Conservation (phyloP, 2,329 filamentous ascomycete genomes). For the Aureobasidium sp. region DNA sequence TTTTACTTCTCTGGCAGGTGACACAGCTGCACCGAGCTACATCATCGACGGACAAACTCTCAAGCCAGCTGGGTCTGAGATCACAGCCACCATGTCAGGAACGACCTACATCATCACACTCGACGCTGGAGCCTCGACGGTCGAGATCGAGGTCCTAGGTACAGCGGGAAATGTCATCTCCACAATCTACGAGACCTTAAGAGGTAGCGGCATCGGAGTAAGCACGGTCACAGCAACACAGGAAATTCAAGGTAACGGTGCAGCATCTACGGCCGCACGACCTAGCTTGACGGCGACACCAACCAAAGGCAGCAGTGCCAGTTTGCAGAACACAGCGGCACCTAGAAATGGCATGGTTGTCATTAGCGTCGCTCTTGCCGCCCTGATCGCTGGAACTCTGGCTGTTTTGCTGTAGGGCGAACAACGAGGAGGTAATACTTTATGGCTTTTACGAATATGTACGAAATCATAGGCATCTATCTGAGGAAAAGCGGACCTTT, state of each 20-base stretch:
- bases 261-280: neutral
- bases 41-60: slow-evolving; percentile 35
- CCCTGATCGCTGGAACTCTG: neutral
- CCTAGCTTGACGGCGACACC: neutral
- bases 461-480: neutral
- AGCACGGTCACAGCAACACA: slow-evolving; percentile 1
- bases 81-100: slow-evolving; percentile 24
- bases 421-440: neutral
- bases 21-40: slow-evolving; percentile 26
- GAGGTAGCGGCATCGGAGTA: neutral
- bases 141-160: slow-evolving; percentile 30
- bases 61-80: slow-evolving; percentile 27
- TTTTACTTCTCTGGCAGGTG: slow-evolving; percentile 25
- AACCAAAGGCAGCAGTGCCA: neutral
- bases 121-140: slow-evolving; percentile 29
- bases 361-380: neutral
- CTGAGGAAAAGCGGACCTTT: neutral
- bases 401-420: neutral
- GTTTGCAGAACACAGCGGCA: slow-evolving; percentile 7
- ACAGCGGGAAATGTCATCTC: slow-evolving; percentile 26
- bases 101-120: slow-evolving; percentile 27
- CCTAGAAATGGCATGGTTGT: neutral
- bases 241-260: neutral
- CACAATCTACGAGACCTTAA: slow-evolving; percentile 27
- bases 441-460: neutral